Evolutionary conservation across 805 yeast species (phyloP).

Genomic region (Yarrowia yakushimensis): DNA sequence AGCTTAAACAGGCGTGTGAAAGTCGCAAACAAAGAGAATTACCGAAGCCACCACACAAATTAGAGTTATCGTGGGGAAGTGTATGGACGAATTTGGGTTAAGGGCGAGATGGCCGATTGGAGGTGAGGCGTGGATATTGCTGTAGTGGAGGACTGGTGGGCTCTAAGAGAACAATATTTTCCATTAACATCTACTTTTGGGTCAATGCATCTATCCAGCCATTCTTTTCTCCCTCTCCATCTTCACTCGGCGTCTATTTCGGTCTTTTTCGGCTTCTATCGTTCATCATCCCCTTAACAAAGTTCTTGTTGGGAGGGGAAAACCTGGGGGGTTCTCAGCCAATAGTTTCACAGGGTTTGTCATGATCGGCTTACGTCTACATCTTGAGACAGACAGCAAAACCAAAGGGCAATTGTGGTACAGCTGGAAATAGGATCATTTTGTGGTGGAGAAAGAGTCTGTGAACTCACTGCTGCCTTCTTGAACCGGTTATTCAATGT

Average conservation of each 20-base stretch:
- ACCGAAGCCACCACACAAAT: constrained; percentile 9
- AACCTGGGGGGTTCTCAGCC: constrained; percentile 22
- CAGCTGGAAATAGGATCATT: background rate
- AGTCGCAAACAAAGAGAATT: constrained; percentile 20
- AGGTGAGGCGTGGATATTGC: background rate
- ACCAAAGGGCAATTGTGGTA: background rate
- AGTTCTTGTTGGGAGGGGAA: constrained; percentile 25
- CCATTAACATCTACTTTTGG: too few relatives aligned
- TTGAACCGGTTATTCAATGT: background rate
- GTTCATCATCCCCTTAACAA: background rate
- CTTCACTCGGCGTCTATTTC: too few relatives aligned
- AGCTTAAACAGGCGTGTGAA: constrained; percentile 23
- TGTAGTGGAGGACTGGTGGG: background rate
- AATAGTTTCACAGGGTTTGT: constrained; percentile 14
- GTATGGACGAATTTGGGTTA: constrained; percentile 10
- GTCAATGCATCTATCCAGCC: too few relatives aligned
- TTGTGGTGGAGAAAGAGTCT: background rate
- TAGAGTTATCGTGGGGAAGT: constrained; percentile 23
- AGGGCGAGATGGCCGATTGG: constrained; percentile 10
- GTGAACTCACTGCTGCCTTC: too few relatives aligned
- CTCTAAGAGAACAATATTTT: background rate
- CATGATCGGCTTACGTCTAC: constrained; percentile 14
- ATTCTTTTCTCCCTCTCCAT: too few relatives aligned
- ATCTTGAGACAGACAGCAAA: constrained; percentile 12
- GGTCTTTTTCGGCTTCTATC: background rate